These are phyloP conservation scores for Scedosporium apiospermum DNA, from an alignment of 2,329 filamentous ascomycete genomes.

Conservation along the genomic window DNA sequence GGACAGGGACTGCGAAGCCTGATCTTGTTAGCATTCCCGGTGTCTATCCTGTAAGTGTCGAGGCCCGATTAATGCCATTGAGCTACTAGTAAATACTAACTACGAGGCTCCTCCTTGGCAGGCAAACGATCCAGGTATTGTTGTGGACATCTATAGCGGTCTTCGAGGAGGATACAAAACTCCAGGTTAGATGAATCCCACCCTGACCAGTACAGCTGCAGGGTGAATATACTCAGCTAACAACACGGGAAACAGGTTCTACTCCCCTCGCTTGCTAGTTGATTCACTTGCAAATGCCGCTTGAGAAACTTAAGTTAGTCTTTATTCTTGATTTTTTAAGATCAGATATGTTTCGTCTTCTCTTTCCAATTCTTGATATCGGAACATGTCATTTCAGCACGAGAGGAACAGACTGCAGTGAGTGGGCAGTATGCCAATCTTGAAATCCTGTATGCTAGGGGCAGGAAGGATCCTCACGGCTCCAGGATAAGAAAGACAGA, in stretches of 20 bases:
- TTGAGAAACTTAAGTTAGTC: too few relatives aligned
- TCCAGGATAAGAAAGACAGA: too few relatives aligned
- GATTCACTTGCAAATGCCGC: too few relatives aligned
- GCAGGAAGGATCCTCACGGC: too few relatives aligned
- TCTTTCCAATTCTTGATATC: too few relatives aligned
- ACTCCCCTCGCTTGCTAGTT: neutral
- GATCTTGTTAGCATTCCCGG: constrained; percentile 17
- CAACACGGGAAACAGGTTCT: neutral
- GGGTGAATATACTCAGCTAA: neutral
- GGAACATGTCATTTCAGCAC: too few relatives aligned
- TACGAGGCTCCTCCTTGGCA: constrained; percentile 5
- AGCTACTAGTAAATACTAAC: neutral
- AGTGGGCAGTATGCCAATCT: too few relatives aligned
- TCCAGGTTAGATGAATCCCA: constrained; percentile 16
- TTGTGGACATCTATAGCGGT: constrained; percentile 24
- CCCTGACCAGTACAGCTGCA: neutral
- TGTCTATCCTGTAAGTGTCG: constrained; percentile 18
- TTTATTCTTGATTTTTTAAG: too few relatives aligned
- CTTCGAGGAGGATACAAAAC: constrained; percentile 14
- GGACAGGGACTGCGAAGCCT: constrained; percentile 15
- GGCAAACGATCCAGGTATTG: constrained; percentile 23
- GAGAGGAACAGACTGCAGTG: too few relatives aligned
- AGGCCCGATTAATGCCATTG: neutral
- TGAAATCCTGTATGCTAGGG: too few relatives aligned
- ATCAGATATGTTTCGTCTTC: too few relatives aligned